A percentile compares a stretch with the other conserved stretches of the same genome.
Evolutionary conservation across 768 basidiomycete genomes (phyloP).

Genomic region (Collybiopsis luxurians): DNA sequence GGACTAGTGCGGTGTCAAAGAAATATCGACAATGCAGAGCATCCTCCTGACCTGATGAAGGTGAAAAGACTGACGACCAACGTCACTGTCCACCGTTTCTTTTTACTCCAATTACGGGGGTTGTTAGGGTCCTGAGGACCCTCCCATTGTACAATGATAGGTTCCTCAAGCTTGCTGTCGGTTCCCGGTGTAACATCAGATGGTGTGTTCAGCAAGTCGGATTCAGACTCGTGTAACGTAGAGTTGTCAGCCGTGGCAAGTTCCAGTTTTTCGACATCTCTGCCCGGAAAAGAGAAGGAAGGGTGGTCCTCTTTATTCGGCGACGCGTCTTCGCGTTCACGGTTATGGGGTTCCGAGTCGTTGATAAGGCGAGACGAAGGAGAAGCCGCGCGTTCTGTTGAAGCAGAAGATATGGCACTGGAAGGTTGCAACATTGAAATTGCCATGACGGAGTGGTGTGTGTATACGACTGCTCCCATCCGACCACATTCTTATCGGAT

Average conservation of each 20-base stretch:
- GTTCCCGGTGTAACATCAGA: not conserved
- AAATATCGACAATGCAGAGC: not conserved
- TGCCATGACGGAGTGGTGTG: not conserved
- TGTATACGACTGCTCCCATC: not conserved
- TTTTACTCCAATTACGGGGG: conserved; percentile 42
- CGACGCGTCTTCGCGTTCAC: not conserved
- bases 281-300: not conserved
- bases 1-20: conserved; percentile 16
- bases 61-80: conserved; percentile 51
- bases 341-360: not conserved
- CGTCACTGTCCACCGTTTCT: conserved; percentile 46
- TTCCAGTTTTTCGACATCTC: conserved; percentile 2
- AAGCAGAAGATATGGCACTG: not conserved
- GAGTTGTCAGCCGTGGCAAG: not conserved
- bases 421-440: not conserved
- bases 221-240: not conserved
- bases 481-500: conserved; percentile 3
- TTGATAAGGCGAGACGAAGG: not conserved
- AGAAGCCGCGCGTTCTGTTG: not conserved
- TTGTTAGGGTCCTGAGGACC: conserved; percentile 26
- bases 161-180: not conserved
- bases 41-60: conserved; percentile 37
- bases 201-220: not conserved
- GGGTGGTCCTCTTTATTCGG: not conserved
- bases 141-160: conserved; percentile 24